A percentile compares a stretch with the other conserved stretches of the same genome.
phyloP scores from a whole-genome alignment of 2,329 filamentous ascomycete genomes.

The Fusarium guadeloupense region DNA sequence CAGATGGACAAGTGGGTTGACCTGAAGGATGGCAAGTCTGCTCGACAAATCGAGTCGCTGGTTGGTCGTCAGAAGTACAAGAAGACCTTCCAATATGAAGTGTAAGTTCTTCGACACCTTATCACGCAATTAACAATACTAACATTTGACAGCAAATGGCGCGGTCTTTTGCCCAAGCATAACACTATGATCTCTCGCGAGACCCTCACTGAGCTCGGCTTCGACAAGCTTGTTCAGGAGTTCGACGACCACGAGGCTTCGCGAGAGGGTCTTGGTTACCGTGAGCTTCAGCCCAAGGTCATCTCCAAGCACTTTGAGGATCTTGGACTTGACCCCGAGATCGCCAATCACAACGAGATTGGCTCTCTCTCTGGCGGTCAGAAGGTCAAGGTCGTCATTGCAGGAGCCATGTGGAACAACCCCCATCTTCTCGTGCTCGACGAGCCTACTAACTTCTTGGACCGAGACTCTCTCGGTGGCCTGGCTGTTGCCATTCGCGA shows the following conservation, averaged over 20 bases:
- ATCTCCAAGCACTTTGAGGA: constrained; percentile 99
- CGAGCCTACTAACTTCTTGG: constrained; percentile 99
- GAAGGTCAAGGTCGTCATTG: constrained; percentile 98
- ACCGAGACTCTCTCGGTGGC: constrained; percentile 95
- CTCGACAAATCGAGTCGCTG: constrained; percentile 81
- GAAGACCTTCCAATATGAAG: constrained; percentile 98
- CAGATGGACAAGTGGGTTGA: constrained; percentile 95
- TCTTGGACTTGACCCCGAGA: constrained; percentile 93
- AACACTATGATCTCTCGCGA: constrained; percentile 95
- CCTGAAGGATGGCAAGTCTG: constrained; percentile 81
- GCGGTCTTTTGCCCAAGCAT: constrained; percentile 85
- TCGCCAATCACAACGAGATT: constrained; percentile 99
- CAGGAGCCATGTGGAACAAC: constrained; percentile 98
- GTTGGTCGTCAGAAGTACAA: constrained; percentile 99
- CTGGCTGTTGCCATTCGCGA: constrained; percentile 97
- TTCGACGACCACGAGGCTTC: constrained; percentile 99
- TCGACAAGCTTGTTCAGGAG: constrained; percentile 93
- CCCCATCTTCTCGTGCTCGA: constrained; percentile 96
- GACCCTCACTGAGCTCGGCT: constrained; percentile 85
- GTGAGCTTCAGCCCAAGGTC: constrained; percentile 88
- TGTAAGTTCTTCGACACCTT: constrained; percentile 63
- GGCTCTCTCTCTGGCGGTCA: constrained; percentile 95
- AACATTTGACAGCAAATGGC: constrained; percentile 77
- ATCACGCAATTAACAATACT: constrained; percentile 27
- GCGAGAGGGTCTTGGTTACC: constrained; percentile 97